Evolutionary conservation across 805 yeast species (phyloP).

Genomic region (Torulaspora gathmanii): DNA sequence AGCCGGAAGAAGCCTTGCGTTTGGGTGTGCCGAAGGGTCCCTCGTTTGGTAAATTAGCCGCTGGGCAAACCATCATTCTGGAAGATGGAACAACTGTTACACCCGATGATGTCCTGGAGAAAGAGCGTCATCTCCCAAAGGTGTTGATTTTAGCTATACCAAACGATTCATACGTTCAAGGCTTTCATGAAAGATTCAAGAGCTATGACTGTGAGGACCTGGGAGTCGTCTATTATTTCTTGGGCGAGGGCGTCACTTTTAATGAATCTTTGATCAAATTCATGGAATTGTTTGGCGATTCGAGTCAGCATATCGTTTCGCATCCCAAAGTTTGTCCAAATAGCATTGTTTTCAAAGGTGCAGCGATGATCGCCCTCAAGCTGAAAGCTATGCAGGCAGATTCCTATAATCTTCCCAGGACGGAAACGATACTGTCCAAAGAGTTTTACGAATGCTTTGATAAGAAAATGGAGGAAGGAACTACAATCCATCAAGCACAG

Average conservation of each 20-base stretch:
- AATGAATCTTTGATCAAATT: slow-evolving; percentile 45
- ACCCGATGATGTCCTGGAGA: slow-evolving; percentile 71
- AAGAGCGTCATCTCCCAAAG: slow-evolving; percentile 52
- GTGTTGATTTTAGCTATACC: slow-evolving; percentile 75
- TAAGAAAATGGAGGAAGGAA: slow-evolving; percentile 27
- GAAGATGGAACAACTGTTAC: slow-evolving; percentile 53
- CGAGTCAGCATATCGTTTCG: slow-evolving; percentile 57
- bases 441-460: slow-evolving; percentile 35
- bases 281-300: slow-evolving; percentile 48
- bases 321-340: slow-evolving; percentile 64
- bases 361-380: slow-evolving; percentile 51
- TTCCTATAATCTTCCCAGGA: slow-evolving; percentile 39
- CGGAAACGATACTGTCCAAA: slow-evolving; percentile 27
- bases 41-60: slow-evolving; percentile 52
- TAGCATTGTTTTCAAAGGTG: slow-evolving; percentile 51
- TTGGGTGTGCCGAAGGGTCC: slow-evolving; percentile 68
- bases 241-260: slow-evolving; percentile 56
- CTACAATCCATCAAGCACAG: slow-evolving; percentile 24
- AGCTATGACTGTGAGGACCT: slow-evolving; percentile 28
- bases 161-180: slow-evolving; percentile 40
- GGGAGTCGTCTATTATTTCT: slow-evolving; percentile 65
- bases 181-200: slow-evolving; percentile 30
- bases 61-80: slow-evolving; percentile 53
- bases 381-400: slow-evolving; percentile 49
- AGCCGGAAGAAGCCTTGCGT: slow-evolving; percentile 56